phyloP scores from a whole-genome alignment of 202 grass and related monocot genomes.

The Panicum hallii region DNA sequence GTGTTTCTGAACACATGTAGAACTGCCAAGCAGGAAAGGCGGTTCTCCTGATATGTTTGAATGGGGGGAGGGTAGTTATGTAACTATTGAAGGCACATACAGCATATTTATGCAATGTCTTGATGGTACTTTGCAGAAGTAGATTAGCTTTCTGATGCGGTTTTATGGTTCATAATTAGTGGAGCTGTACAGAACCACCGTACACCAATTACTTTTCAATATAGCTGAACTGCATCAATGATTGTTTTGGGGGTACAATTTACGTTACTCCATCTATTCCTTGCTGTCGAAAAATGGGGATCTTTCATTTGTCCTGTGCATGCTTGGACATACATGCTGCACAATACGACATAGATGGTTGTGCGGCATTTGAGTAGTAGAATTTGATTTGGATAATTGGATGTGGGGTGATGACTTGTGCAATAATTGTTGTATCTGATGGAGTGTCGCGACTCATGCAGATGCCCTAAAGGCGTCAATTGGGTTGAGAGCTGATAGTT shows the following conservation, averaged over 20 bases:
- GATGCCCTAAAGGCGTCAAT: not conserved
- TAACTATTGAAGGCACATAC: not conserved
- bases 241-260: slow-evolving; percentile 9
- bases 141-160: not conserved
- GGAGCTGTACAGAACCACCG: not conserved
- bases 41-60: not conserved
- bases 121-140: slow-evolving; percentile 13
- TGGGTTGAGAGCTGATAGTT: not conserved
- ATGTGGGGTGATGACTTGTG: not conserved
- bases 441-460: slow-evolving; percentile 6
- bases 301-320: slow-evolving; percentile 6
- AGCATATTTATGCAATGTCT: not conserved
- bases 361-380: not conserved
- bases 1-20: not conserved
- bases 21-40: not conserved
- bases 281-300: not conserved
- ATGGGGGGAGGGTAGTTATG: not conserved
- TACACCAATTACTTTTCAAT: not conserved
- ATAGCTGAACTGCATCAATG: not conserved
- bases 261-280: not conserved
- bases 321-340: not conserved
- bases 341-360: not conserved
- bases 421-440: slow-evolving; percentile 26
- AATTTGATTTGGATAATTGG: slow-evolving; percentile 17
- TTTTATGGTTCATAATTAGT: slow-evolving; percentile 10